A percentile compares a stretch with the other conserved stretches of the same genome.
phyloP scores from a whole-genome alignment of 2,329 filamentous ascomycete species.

The Diaporthe citrichinensis region DNA sequence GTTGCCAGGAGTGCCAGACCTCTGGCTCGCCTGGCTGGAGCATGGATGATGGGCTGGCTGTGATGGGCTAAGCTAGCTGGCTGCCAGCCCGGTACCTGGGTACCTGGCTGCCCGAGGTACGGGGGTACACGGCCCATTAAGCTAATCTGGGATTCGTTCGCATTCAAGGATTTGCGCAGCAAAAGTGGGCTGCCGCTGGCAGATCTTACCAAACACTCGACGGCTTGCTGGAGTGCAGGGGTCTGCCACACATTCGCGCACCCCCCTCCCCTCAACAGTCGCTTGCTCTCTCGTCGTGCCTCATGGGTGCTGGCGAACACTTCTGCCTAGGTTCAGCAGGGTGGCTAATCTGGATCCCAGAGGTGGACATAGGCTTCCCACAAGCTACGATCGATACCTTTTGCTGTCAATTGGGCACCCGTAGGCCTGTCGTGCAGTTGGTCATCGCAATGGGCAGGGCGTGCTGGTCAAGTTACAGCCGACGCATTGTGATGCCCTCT shows the following conservation, averaged over 20 bases:
- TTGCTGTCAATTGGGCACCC: not conserved
- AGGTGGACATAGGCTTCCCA: not conserved
- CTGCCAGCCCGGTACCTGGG: conserved; percentile 8
- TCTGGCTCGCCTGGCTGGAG: conserved; percentile 10
- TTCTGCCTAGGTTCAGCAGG: conserved; percentile 8
- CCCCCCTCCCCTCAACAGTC: not conserved
- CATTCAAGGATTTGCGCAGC: conserved; percentile 28
- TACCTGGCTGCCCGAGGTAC: not conserved
- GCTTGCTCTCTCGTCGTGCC: not conserved
- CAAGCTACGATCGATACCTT: not conserved
- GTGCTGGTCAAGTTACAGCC: conserved; percentile 18
- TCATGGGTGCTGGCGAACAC: not conserved
- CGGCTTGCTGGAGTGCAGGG: not conserved
- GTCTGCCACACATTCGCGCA: conserved; percentile 17
- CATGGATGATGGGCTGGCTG: conserved; percentile 26
- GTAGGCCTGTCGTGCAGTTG: not conserved
- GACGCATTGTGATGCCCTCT: conserved; percentile 21
- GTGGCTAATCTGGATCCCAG: not conserved
- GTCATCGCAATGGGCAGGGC: not conserved
- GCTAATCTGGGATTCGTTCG: conserved; percentile 26
- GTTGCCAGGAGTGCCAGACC: conserved; percentile 22
- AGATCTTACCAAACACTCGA: conserved; percentile 30
- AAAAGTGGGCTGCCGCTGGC: conserved; percentile 26
- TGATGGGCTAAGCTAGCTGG: conserved; percentile 13
- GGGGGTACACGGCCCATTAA: conserved; percentile 20